A percentile compares a stretch with the other conserved stretches of the same genome.
Conservation (phyloP, 2,329 filamentous ascomycete genomes). For the Alternaria arbusti region DNA sequence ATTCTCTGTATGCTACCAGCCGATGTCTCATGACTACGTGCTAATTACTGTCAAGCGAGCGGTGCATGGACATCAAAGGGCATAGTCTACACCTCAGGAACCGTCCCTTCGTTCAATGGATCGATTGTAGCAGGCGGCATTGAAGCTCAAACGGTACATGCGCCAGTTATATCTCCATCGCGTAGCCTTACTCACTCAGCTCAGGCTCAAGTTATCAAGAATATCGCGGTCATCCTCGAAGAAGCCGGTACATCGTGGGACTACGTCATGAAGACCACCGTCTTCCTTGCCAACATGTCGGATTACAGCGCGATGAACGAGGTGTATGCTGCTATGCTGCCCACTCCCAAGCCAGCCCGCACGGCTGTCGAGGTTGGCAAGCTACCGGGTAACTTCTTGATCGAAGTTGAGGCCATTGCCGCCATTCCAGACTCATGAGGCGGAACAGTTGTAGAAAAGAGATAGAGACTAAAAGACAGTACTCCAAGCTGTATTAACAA, state of each 20-base stretch:
- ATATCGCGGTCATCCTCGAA: slow-evolving; percentile 37
- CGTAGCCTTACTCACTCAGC: slow-evolving; percentile 5
- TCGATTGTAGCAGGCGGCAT: slow-evolving; percentile 35
- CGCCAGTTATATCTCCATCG: too few relatives aligned
- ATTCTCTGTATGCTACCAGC: slow-evolving; percentile 27
- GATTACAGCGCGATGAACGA: slow-evolving; percentile 44
- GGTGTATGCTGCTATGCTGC: slow-evolving; percentile 40
- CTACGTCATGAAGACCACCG: slow-evolving; percentile 44
- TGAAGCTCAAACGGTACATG: slow-evolving; percentile 33
- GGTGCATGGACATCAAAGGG: slow-evolving; percentile 41
- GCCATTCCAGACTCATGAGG: slow-evolving; percentile 33
- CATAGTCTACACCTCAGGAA: slow-evolving; percentile 42
- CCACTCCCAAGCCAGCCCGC: slow-evolving; percentile 37
- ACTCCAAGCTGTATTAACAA: too few relatives aligned
- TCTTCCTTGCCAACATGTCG: slow-evolving; percentile 41
- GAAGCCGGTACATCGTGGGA: slow-evolving; percentile 44
- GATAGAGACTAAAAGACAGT: background rate
- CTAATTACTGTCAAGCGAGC: slow-evolving; percentile 20
- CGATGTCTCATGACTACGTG: background rate
- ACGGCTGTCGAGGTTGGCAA: slow-evolving; percentile 42
- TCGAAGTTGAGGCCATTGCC: slow-evolving; percentile 43
- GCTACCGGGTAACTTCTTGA: slow-evolving; percentile 37
- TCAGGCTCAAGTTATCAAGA: slow-evolving; percentile 44
- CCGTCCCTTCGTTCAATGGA: slow-evolving; percentile 37
- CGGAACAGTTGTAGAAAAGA: too few relatives aligned